Percentiles rank a stretch among this genome's conserved stretches.
These are phyloP conservation scores for Globisporangium sylvaticum DNA, from an alignment of 352 stramenopile genomes.

Conservation along the genomic window DNA sequence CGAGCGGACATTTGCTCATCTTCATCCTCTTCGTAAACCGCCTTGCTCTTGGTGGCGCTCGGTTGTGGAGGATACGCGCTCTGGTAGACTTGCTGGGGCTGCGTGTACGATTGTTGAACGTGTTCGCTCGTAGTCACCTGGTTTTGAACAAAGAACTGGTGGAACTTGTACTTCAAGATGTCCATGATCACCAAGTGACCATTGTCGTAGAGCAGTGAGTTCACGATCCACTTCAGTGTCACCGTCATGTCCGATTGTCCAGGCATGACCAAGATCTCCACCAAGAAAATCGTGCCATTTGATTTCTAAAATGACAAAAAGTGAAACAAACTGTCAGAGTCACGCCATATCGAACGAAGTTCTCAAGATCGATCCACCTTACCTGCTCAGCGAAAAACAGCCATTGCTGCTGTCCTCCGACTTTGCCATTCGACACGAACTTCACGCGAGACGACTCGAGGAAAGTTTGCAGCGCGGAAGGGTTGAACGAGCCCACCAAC, in stretches of 20 bases:
- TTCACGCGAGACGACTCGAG: constrained; percentile 63
- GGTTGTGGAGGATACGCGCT: constrained; percentile 14
- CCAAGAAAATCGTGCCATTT: constrained; percentile 78
- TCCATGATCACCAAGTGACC: constrained; percentile 79
- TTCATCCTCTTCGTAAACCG: constrained; percentile 29
- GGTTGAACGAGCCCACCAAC: constrained; percentile 50
- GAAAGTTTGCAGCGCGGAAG: constrained; percentile 48
- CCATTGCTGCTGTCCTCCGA: constrained; percentile 76
- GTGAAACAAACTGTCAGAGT: constrained; percentile 3
- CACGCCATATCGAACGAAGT: constrained; percentile 7
- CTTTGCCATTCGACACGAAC: constrained; percentile 66
- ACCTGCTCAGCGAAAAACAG: constrained; percentile 83
- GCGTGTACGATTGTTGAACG: constrained; percentile 5
- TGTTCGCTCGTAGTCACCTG: constrained; percentile 20
- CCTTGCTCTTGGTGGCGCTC: constrained; percentile 3
- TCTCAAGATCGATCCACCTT: not conserved
- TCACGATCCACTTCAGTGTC: constrained; percentile 88
- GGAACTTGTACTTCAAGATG: constrained; percentile 69
- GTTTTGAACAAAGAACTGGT: constrained; percentile 52
- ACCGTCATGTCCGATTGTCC: constrained; percentile 75
- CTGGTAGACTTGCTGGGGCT: constrained; percentile 18
- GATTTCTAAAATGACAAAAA: constrained; percentile 32
- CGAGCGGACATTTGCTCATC: constrained; percentile 57
- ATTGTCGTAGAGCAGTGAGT: constrained; percentile 83
- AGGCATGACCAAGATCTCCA: constrained; percentile 76